Conservation (phyloP, 2,329 filamentous ascomycete species). For the Lasiodiplodia sp. region DNA sequence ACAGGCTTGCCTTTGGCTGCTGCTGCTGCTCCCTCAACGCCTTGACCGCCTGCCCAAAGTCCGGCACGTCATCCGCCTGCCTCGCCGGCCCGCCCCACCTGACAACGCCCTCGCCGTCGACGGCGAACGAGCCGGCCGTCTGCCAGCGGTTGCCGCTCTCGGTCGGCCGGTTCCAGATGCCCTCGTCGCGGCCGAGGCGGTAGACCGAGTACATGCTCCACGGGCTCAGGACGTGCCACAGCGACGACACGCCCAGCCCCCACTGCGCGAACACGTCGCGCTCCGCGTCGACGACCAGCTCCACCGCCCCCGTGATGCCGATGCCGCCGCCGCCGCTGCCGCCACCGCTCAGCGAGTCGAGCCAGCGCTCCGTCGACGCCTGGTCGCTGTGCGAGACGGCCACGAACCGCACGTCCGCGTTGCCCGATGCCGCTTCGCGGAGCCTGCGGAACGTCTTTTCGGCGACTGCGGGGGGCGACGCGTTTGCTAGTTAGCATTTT, state of each 20-base stretch:
- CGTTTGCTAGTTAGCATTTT: background rate
- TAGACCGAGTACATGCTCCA: constrained; percentile 64
- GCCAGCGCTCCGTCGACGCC: constrained; percentile 43
- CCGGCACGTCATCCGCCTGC: constrained; percentile 61
- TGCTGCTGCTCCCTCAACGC: constrained; percentile 26
- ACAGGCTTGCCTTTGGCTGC: constrained; percentile 1
- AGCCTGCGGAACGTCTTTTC: constrained; percentile 66
- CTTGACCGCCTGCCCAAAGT: constrained; percentile 59
- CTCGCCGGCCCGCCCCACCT: constrained; percentile 59
- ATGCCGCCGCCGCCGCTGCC: constrained; percentile 55
- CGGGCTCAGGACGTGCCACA: constrained; percentile 70
- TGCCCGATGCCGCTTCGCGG: constrained; percentile 37
- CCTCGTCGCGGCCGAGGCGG: constrained; percentile 66
- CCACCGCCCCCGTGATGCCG: constrained; percentile 46
- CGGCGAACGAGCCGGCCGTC: constrained; percentile 69
- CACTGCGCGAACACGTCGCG: constrained; percentile 69
- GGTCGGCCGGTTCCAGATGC: constrained; percentile 70
- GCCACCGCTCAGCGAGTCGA: constrained; percentile 47
- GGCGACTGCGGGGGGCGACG: constrained; percentile 59
- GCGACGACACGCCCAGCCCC: constrained; percentile 68
- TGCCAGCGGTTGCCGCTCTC: constrained; percentile 75
- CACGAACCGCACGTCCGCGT: constrained; percentile 42
- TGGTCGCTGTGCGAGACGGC: constrained; percentile 47
- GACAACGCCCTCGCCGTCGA: constrained; percentile 62
- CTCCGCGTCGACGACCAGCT: constrained; percentile 67